Evolutionary conservation across 768 basidiomycete genomes (phyloP).

Genomic region (Trametes cinnabarina): DNA sequence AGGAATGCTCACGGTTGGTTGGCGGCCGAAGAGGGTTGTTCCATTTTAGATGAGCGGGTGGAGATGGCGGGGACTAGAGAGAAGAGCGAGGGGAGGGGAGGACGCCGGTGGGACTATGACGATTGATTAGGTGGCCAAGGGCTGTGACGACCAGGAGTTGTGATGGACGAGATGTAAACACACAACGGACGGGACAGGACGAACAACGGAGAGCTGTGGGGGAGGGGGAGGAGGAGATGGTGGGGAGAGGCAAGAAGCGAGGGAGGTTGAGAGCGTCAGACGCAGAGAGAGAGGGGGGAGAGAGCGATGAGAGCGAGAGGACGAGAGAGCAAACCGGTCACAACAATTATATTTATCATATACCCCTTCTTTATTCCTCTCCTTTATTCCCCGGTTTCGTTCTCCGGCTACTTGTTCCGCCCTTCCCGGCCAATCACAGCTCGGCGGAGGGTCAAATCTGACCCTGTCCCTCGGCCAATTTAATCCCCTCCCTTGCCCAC

Average conservation of each 20-base stretch:
- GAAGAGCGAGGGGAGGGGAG: constrained; percentile 9
- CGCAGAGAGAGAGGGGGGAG: background rate
- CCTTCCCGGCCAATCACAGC: background rate
- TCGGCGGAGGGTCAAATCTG: background rate
- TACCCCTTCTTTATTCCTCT: background rate
- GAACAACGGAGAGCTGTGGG: background rate
- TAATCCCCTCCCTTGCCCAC: background rate
- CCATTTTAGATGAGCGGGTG: constrained; percentile 9
- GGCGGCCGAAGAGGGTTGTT: background rate
- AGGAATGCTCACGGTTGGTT: background rate
- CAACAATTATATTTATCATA: background rate
- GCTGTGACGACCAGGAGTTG: background rate
- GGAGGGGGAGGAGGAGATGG: background rate
- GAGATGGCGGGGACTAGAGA: background rate
- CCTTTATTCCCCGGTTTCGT: constrained; percentile 19
- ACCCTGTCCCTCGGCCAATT: constrained; percentile 1
- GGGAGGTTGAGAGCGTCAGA: background rate
- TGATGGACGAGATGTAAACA: background rate
- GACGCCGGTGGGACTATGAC: background rate
- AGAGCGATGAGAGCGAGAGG: background rate
- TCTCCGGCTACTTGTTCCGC: constrained; percentile 17
- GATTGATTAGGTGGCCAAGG: background rate
- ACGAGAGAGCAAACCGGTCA: background rate
- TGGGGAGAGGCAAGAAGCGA: background rate
- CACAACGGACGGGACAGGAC: background rate